A percentile compares a stretch with the other conserved stretches of the same genome.
These are phyloP conservation scores for Saccharomycopsis sp. DNA, from an alignment of 805 yeast genomes.

Conservation along the genomic window DNA sequence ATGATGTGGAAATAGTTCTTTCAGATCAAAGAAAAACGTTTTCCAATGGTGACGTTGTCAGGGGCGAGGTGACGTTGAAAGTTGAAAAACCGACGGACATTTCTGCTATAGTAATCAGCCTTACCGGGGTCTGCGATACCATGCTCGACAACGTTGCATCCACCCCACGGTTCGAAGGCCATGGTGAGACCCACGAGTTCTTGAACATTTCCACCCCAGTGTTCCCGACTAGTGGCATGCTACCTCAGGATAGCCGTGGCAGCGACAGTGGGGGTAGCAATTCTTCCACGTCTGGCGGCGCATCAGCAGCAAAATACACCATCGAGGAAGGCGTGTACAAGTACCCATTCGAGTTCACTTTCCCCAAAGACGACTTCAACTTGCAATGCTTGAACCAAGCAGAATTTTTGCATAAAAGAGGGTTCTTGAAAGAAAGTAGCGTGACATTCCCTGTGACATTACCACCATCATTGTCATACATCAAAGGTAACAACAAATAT, in stretches of 20 bases:
- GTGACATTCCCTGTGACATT: constrained; percentile 13
- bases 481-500: constrained; percentile 10
- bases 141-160: constrained; percentile 16
- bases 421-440: constrained; percentile 18
- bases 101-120: constrained; percentile 1
- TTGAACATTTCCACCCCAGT: constrained; percentile 2
- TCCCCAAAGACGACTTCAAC: constrained; percentile 17
- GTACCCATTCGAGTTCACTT: constrained; percentile 15
- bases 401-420: constrained; percentile 17
- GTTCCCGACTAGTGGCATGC: constrained; percentile 10
- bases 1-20: constrained; percentile 8
- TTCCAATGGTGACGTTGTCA: constrained; percentile 19
- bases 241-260: background rate
- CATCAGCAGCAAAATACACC: constrained; percentile 6
- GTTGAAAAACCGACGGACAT: constrained; percentile 2
- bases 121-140: constrained; percentile 11
- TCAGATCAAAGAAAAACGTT: constrained; percentile 6
- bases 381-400: constrained; percentile 12
- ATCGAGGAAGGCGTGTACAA: constrained; percentile 10
- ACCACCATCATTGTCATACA: constrained; percentile 17
- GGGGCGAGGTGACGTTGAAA: constrained; percentile 11
- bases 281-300: constrained; percentile 10
- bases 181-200: constrained; percentile 19
- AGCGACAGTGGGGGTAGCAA: too few relatives aligned
- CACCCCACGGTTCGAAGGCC: constrained; percentile 13